A percentile compares a stretch with the other conserved stretches of the same genome.
These are phyloP conservation scores for Ceriops tagal DNA, from an alignment of 345 rosid species.

Conservation along the genomic window DNA sequence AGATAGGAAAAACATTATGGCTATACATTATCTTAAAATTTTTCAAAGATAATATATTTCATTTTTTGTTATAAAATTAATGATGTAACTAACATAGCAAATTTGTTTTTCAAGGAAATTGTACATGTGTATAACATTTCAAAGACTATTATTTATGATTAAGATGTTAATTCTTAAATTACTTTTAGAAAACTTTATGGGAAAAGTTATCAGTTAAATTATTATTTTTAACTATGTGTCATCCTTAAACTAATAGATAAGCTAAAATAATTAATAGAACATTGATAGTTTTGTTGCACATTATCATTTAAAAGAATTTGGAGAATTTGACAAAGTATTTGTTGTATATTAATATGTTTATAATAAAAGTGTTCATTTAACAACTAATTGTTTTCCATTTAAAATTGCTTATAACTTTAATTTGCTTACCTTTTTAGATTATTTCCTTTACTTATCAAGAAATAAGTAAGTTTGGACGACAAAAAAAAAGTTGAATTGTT, in stretches of 20 bases:
- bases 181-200: background rate
- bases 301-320: no score
- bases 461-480: no score
- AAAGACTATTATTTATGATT: background rate
- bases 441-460: no score
- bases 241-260: background rate
- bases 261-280: no score
- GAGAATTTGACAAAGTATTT: no score
- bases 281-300: no score
- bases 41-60: background rate
- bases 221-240: background rate
- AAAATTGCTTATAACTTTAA: no score
- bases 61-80: background rate
- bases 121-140: background rate
- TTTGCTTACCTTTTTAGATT: no score
- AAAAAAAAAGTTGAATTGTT: no score
- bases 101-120: background rate
- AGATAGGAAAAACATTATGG: background rate
- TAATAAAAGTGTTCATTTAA: no score
- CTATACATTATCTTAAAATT: background rate
- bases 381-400: no score
- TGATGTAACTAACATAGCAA: background rate
- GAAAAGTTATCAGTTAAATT: background rate
- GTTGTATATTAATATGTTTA: no score
- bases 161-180: background rate